Conservation (phyloP, 768 basidiomycete species). For the Pisolithus orientalis region DNA sequence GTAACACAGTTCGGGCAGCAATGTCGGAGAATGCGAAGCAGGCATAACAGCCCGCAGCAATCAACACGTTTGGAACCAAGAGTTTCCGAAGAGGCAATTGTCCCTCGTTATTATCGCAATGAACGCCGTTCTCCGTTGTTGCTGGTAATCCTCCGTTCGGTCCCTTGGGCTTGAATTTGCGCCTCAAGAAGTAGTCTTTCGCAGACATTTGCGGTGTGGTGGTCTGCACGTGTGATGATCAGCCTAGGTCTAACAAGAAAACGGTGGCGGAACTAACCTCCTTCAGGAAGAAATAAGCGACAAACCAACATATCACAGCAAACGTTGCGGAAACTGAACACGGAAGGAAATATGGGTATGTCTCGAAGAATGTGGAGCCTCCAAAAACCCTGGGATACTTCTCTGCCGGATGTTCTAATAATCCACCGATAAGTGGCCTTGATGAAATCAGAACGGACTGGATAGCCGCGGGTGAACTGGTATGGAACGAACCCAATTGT, state of each 20-base stretch:
- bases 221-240: slow-evolving; percentile 6
- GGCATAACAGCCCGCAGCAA: slow-evolving; percentile 62
- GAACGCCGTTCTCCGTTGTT: slow-evolving; percentile 7
- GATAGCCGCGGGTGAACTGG: slow-evolving; percentile 32
- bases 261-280: slow-evolving; percentile 34
- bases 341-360: slow-evolving; percentile 71
- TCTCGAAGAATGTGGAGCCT: slow-evolving; percentile 47
- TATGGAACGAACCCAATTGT: slow-evolving; percentile 40
- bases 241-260: not conserved
- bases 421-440: slow-evolving; percentile 66
- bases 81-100: slow-evolving; percentile 47
- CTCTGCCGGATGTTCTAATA: slow-evolving; percentile 58
- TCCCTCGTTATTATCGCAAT: slow-evolving; percentile 19
- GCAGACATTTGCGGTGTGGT: slow-evolving; percentile 34
- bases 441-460: slow-evolving; percentile 20
- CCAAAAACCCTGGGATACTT: slow-evolving; percentile 58
- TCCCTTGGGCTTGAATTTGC: slow-evolving; percentile 11
- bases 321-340: slow-evolving; percentile 64
- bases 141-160: slow-evolving; percentile 6
- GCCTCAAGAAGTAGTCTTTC: slow-evolving; percentile 18
- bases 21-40: slow-evolving; percentile 62
- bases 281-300: slow-evolving; percentile 47
- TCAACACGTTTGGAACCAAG: slow-evolving; percentile 47
- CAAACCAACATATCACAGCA: slow-evolving; percentile 45
- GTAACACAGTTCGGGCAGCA: slow-evolving; percentile 56